phyloP scores from a whole-genome alignment of 139 green algal genomes.

The Chlamydomonas schloesseri region DNA sequence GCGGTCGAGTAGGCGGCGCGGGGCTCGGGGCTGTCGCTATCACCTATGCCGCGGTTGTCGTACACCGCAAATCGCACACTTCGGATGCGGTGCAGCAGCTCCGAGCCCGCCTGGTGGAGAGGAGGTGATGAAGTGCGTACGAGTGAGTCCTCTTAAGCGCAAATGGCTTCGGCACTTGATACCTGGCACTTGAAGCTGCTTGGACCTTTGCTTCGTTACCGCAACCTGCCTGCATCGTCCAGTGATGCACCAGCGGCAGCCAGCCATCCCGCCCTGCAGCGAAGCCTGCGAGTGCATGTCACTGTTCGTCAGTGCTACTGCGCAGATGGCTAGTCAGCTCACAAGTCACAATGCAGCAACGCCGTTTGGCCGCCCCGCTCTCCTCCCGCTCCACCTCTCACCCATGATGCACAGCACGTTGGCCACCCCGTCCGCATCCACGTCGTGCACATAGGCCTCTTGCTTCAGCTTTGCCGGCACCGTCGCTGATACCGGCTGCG shows the following conservation, averaged over 20 bases:
- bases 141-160: too few relatives aligned
- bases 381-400: background rate
- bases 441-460: background rate
- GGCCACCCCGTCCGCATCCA: background rate
- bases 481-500: too few relatives aligned
- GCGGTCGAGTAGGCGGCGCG: constrained; percentile 59
- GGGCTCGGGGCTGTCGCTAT: constrained; percentile 48
- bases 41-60: constrained; percentile 76
- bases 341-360: too few relatives aligned
- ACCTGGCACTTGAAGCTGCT: too few relatives aligned
- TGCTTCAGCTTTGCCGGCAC: background rate
- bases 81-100: background rate
- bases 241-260: constrained; percentile 37
- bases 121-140: background rate
- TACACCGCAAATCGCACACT: constrained; percentile 34
- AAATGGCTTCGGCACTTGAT: too few relatives aligned
- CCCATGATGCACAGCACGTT: constrained; percentile 40
- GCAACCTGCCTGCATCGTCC: background rate
- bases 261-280: constrained; percentile 23
- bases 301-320: too few relatives aligned
- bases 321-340: too few relatives aligned
- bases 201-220: too few relatives aligned
- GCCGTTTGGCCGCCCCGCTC: background rate
- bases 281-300: constrained; percentile 4
- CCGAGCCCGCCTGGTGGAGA: background rate